Conservation (phyloP, 371 early-diverging fungal genomes). For the Lichtheimia ramosa region DNA sequence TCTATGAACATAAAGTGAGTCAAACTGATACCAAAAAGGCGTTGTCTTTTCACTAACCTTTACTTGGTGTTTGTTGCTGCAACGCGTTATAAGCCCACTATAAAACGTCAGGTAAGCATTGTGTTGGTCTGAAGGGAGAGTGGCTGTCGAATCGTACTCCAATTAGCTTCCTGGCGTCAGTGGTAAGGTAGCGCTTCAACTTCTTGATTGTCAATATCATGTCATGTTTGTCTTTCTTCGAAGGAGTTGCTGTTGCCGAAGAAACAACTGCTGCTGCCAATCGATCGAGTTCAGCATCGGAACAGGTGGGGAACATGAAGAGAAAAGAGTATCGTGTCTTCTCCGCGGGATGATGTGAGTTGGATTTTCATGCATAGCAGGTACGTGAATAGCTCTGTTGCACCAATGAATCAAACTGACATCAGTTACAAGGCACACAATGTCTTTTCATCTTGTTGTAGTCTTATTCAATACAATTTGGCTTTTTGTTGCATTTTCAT, state of each 20-base stretch:
- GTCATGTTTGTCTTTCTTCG: slow-evolving; percentile 2
- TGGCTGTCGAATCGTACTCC: slow-evolving; percentile 1
- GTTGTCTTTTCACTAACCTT: slow-evolving; percentile 3
- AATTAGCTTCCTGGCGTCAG: slow-evolving; percentile 17
- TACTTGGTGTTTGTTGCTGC: slow-evolving; percentile 11
- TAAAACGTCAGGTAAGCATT: neutral
- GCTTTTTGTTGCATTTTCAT: no score
- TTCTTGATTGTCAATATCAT: slow-evolving; percentile 14
- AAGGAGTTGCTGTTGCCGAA: neutral
- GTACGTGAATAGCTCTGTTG: no score
- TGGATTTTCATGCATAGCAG: no score
- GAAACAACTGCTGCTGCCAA: slow-evolving; percentile 4
- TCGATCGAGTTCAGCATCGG: slow-evolving; percentile 12
- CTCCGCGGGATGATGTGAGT: no score
- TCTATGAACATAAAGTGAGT: neutral
- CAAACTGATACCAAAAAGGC: neutral
- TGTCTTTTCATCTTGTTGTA: no score
- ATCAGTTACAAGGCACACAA: no score
- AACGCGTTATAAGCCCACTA: slow-evolving; percentile 24
- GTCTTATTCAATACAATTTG: no score
- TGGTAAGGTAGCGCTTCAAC: slow-evolving; percentile 15
- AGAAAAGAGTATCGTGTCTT: neutral
- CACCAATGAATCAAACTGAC: no score
- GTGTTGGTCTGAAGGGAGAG: no score
- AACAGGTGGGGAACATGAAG: slow-evolving; percentile 7